These are phyloP conservation scores for Prunus mongolica DNA, from an alignment of 306 rosid species.

Conservation along the genomic window DNA sequence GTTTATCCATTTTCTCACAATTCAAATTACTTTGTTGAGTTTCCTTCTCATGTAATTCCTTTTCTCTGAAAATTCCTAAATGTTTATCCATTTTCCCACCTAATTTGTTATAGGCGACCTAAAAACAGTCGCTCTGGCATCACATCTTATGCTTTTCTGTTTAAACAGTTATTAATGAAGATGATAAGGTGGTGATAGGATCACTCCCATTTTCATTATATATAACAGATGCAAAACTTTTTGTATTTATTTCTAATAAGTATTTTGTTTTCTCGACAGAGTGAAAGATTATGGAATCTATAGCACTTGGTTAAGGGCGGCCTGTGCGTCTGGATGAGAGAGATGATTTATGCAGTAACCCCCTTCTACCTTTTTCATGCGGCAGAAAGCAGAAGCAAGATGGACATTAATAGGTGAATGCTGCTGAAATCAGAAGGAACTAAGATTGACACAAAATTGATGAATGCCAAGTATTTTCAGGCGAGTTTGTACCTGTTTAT, in stretches of 20 bases:
- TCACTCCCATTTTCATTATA: not conserved
- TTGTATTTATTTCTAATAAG: not conserved
- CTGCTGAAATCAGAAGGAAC: not conserved
- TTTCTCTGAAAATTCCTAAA: no score
- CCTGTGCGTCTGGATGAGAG: conserved; percentile 27
- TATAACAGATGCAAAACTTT: not conserved
- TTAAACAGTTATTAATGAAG: not conserved
- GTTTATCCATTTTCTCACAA: no score
- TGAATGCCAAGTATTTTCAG: not conserved
- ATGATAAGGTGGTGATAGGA: not conserved
- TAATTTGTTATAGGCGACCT: no score
- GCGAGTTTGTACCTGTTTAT: not conserved
- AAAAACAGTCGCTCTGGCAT: not conserved
- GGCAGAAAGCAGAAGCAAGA: not conserved
- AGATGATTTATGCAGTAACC: conserved; percentile 2
- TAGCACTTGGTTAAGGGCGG: conserved; percentile 60
- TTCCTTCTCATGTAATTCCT: no score
- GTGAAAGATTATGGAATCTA: conserved; percentile 57
- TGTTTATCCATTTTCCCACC: no score
- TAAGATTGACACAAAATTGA: not conserved
- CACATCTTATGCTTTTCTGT: not conserved
- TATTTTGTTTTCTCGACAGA: conserved; percentile 35
- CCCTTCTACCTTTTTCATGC: not conserved
- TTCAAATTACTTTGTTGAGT: no score
- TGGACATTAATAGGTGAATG: not conserved